Evolutionary conservation across 768 basidiomycete species (phyloP).

Genomic region (Kwoniella mangroviensis): DNA sequence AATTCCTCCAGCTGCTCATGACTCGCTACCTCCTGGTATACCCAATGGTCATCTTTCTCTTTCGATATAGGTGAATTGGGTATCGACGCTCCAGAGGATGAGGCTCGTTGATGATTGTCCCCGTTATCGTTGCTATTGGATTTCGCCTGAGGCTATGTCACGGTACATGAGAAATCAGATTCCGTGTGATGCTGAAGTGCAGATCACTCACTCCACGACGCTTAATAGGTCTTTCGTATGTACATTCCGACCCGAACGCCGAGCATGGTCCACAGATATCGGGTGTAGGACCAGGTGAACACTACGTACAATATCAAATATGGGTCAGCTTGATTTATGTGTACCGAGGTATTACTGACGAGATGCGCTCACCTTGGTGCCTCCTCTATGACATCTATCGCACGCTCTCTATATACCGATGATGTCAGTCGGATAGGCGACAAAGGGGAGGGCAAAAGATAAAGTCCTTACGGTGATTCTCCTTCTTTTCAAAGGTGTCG

Average conservation of each 20-base stretch:
- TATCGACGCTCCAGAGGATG: constrained; percentile 1
- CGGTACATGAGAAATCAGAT: background rate
- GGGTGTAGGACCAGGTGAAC: constrained; percentile 25
- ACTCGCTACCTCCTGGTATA: constrained; percentile 19
- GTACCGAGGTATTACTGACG: background rate
- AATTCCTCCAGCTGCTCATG: constrained; percentile 25
- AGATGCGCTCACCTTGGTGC: constrained; percentile 33
- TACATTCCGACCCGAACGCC: constrained; percentile 35
- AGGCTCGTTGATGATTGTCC: background rate
- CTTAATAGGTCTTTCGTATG: constrained; percentile 43
- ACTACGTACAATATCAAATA: constrained; percentile 19
- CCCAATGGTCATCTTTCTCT: constrained; percentile 14
- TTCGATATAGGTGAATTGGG: background rate
- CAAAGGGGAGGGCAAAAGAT: too few species aligned
- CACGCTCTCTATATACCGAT: constrained; percentile 36
- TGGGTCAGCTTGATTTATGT: background rate
- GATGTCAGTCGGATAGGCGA: too few species aligned
- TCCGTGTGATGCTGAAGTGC: too few species aligned
- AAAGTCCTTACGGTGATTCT: constrained; percentile 32
- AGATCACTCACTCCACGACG: constrained; percentile 41
- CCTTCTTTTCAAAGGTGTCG: constrained; percentile 29
- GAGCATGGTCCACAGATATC: constrained; percentile 35
- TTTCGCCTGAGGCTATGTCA: constrained; percentile 6
- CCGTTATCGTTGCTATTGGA: background rate
- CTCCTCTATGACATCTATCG: constrained; percentile 45